Percentiles rank a stretch among this genome's conserved stretches.
Evolutionary conservation across 768 basidiomycete species (phyloP).

Genomic region (Candolleomyces eurysporus): DNA sequence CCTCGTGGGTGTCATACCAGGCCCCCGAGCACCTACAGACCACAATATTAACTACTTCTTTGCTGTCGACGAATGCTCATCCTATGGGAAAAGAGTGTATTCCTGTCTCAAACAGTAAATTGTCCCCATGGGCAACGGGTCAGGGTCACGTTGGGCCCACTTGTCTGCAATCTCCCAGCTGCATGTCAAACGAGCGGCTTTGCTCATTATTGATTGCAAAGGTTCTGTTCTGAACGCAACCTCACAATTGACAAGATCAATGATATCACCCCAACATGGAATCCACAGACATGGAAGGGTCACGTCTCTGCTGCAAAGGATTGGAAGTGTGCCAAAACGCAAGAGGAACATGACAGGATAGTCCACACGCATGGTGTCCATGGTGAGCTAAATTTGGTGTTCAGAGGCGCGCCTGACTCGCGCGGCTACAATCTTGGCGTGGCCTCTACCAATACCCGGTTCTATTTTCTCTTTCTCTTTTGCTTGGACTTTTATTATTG

Average conservation of each 20-base stretch:
- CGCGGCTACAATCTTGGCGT: no score
- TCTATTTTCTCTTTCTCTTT: no score
- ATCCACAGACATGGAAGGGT: background rate
- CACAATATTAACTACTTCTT: constrained; percentile 33
- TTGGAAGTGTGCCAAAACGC: constrained; percentile 6
- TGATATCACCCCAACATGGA: background rate
- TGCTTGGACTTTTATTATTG: no score
- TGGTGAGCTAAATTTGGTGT: no score
- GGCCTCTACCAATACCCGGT: no score
- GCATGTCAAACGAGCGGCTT: constrained; percentile 24
- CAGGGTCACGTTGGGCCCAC: constrained; percentile 22
- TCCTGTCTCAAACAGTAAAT: constrained; percentile 14
- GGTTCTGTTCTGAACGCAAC: constrained; percentile 10
- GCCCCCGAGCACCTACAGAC: constrained; percentile 21
- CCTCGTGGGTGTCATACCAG: constrained; percentile 18
- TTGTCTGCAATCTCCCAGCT: constrained; percentile 31
- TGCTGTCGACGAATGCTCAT: constrained; percentile 28
- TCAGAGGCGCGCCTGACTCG: no score
- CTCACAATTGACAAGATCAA: background rate
- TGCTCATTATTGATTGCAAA: constrained; percentile 5
- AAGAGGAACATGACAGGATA: constrained; percentile 7
- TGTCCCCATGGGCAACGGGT: constrained; percentile 21
- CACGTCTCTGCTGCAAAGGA: background rate
- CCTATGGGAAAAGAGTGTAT: constrained; percentile 26
- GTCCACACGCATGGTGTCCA: constrained; percentile 21